A percentile compares a stretch with the other conserved stretches of the same genome.
These are phyloP conservation scores for Vanrija pseudolonga DNA, from an alignment of 1,284 basidiomycete genomes.

Conservation along the genomic window DNA sequence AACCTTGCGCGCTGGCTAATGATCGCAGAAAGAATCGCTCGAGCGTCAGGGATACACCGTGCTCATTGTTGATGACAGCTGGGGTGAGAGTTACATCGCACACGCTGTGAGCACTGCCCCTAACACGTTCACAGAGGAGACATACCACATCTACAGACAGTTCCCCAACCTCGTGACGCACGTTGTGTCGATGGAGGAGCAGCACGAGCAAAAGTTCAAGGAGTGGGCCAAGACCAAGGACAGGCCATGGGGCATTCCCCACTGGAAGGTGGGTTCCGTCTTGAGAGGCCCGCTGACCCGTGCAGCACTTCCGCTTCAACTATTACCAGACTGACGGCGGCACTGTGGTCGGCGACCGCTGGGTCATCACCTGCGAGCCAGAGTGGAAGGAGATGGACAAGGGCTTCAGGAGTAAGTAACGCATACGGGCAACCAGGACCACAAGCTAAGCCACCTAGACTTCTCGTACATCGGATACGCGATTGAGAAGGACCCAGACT, in stretches of 20 bases:
- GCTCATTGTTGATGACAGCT: slow-evolving; percentile 1
- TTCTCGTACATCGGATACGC: slow-evolving; percentile 4
- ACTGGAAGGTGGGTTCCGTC: slow-evolving; percentile 2
- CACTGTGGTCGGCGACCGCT: slow-evolving; percentile 1
- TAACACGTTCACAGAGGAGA: not conserved
- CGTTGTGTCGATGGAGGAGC: slow-evolving; percentile 1
- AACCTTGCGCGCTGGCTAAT: too few species aligned
- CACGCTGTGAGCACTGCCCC: too few species aligned
- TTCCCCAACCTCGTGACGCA: slow-evolving; percentile 1
- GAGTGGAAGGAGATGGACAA: not conserved
- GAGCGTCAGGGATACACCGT: slow-evolving; percentile 4
- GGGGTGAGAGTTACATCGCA: not conserved
- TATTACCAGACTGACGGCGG: slow-evolving; percentile 1
- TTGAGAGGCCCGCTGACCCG: not conserved
- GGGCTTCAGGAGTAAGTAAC: not conserved
- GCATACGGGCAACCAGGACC: not conserved
- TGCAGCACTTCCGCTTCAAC: slow-evolving; percentile 6
- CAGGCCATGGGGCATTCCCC: slow-evolving; percentile 1
- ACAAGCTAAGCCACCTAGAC: not conserved
- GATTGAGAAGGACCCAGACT: not conserved
- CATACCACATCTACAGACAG: slow-evolving; percentile 2
- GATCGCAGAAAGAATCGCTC: not conserved
- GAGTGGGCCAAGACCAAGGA: not conserved
- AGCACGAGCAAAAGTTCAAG: not conserved
- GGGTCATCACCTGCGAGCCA: slow-evolving; percentile 7